These are phyloP conservation scores for Cerrena zonata DNA, from an alignment of 1,284 basidiomycete species.

Conservation along the genomic window DNA sequence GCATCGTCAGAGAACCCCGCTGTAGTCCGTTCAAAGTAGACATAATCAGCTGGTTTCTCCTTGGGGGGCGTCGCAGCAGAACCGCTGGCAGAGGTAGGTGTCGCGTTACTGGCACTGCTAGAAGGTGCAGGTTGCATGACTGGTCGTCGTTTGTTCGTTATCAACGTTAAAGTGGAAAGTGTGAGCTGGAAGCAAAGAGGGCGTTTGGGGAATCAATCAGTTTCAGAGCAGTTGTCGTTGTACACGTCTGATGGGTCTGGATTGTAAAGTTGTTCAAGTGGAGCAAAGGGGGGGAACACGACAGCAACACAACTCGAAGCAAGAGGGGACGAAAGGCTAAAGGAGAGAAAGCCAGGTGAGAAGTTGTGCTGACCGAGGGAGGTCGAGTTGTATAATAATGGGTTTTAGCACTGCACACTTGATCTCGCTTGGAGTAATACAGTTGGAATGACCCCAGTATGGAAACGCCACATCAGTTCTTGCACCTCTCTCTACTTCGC, in stretches of 20 bases:
- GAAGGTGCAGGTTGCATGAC: conserved; percentile 13
- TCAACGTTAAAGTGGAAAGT: too few relatives aligned
- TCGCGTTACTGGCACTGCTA: conserved; percentile 9
- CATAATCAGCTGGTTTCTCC: conserved; percentile 65
- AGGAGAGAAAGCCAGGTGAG: too few relatives aligned
- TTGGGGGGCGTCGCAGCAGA: conserved; percentile 17
- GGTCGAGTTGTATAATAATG: background rate
- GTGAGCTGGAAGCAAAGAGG: background rate
- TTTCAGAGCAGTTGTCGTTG: too few relatives aligned
- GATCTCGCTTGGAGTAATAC: background rate
- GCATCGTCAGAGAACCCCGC: conserved; percentile 82
- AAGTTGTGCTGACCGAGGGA: background rate
- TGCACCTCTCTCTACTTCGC: too few relatives aligned
- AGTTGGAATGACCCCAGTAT: background rate
- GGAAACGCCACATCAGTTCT: too few relatives aligned
- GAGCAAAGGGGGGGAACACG: too few relatives aligned
- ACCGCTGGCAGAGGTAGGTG: conserved; percentile 25
- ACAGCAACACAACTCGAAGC: too few relatives aligned
- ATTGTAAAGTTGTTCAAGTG: too few relatives aligned
- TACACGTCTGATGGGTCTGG: too few relatives aligned
- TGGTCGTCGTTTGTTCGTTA: too few relatives aligned
- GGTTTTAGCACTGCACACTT: background rate
- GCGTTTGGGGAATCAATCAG: too few relatives aligned
- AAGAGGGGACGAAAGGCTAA: too few relatives aligned
- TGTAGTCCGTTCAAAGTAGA: conserved; percentile 91